Conservation (phyloP, 2,329 filamentous ascomycete genomes). For the Penicillium verrucosum region DNA sequence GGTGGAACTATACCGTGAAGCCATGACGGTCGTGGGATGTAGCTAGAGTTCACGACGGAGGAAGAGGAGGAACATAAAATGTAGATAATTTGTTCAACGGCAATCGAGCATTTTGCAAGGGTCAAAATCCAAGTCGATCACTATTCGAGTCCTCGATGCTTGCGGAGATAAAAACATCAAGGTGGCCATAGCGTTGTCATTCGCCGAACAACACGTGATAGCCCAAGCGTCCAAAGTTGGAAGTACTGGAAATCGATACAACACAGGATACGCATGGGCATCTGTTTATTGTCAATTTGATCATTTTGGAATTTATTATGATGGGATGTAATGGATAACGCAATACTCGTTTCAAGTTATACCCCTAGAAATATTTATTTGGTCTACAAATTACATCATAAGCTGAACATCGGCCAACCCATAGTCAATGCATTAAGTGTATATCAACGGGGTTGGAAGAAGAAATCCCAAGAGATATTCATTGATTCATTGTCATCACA, state of each 20-base stretch:
- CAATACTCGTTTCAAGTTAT: neutral
- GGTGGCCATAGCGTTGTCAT: conserved; percentile 24
- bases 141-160: conserved; percentile 12
- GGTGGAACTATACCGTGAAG: conserved; percentile 33
- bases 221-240: neutral
- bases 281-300: neutral
- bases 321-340: neutral
- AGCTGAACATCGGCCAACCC: neutral
- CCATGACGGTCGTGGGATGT: conserved; percentile 25
- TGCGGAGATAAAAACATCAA: conserved; percentile 23
- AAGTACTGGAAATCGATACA: neutral
- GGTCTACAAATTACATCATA: neutral
- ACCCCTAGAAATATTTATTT: too few species aligned
- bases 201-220: conserved; percentile 19
- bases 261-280: neutral
- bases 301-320: neutral
- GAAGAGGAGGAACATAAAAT: neutral
- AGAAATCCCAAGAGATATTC: conserved; percentile 7
- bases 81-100: neutral
- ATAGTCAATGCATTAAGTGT: neutral
- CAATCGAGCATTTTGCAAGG: conserved; percentile 10
- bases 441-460: neutral
- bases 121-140: neutral
- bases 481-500: conserved; percentile 21
- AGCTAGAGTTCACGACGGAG: neutral